A percentile compares a stretch with the other conserved stretches of the same genome.
These are phyloP conservation scores for Capillidium rhysosporum DNA, from an alignment of 371 early-diverging fungal species.

Conservation along the genomic window DNA sequence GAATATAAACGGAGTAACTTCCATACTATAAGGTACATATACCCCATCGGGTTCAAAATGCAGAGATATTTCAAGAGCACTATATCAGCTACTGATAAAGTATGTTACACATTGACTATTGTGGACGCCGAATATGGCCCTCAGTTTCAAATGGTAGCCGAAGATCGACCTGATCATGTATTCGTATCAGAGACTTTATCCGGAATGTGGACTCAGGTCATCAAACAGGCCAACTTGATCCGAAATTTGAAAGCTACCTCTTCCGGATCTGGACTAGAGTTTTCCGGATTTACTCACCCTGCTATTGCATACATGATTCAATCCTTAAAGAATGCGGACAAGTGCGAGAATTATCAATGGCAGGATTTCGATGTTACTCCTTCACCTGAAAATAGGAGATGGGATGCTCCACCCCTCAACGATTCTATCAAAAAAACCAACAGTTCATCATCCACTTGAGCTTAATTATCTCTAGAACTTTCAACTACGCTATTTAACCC, in stretches of 20 bases:
- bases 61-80: constrained; percentile 18
- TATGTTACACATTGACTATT: constrained; percentile 1
- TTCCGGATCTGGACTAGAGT: constrained; percentile 77
- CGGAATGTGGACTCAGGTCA: constrained; percentile 75
- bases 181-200: constrained; percentile 49
- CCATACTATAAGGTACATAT: constrained; percentile 82
- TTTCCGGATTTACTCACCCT: constrained; percentile 73
- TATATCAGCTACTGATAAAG: not conserved
- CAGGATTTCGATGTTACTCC: constrained; percentile 30
- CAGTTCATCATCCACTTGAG: too few species aligned
- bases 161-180: not conserved
- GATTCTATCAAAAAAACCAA: too few species aligned
- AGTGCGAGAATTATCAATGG: constrained; percentile 46
- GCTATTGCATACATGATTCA: constrained; percentile 80
- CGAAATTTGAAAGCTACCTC: constrained; percentile 56
- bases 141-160: not conserved
- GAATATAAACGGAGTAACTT: constrained; percentile 59
- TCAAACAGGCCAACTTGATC: constrained; percentile 52
- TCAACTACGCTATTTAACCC: too few species aligned
- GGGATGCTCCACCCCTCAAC: not conserved
- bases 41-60: constrained; percentile 71
- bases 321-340: constrained; percentile 50
- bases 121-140: not conserved
- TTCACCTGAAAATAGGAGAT: not conserved
- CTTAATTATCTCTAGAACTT: too few species aligned